phyloP scores from a whole-genome alignment of 495 filamentous ascomycete species.

The Penicillium ochrochloron region DNA sequence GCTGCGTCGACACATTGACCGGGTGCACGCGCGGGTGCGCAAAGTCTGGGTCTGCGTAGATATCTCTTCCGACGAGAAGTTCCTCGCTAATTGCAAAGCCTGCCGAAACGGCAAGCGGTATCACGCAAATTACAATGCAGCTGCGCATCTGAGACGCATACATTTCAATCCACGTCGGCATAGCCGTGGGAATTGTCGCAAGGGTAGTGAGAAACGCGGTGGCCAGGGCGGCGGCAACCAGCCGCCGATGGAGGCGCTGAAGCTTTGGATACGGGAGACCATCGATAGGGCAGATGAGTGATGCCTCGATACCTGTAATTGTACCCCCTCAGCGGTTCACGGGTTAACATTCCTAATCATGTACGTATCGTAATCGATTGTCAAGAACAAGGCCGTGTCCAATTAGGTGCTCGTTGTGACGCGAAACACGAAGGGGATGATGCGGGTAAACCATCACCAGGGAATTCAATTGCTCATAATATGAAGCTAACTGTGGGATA shows the following conservation, averaged over 20 bases:
- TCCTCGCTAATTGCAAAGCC: slow-evolving; percentile 83
- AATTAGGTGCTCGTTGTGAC: no score
- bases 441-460: no score
- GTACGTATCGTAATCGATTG: no score
- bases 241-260: slow-evolving; percentile 79
- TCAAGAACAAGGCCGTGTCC: no score
- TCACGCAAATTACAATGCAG: slow-evolving; percentile 92
- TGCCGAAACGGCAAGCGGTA: slow-evolving; percentile 80
- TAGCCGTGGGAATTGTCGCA: slow-evolving; percentile 55
- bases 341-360: no score
- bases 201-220: slow-evolving; percentile 67
- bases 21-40: slow-evolving; percentile 72
- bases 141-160: slow-evolving; percentile 84
- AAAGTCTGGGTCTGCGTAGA: slow-evolving; percentile 83
- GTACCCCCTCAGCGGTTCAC: no score
- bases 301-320: slow-evolving; percentile 1
- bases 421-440: no score
- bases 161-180: slow-evolving; percentile 76
- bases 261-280: slow-evolving; percentile 80
- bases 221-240: slow-evolving; percentile 84
- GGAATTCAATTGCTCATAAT: no score
- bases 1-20: slow-evolving; percentile 80
- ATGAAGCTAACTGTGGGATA: no score
- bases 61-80: slow-evolving; percentile 59
- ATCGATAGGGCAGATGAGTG: slow-evolving; percentile 51